phyloP scores from a whole-genome alignment of 331 rosid species.

The Rosa hybrid region DNA sequence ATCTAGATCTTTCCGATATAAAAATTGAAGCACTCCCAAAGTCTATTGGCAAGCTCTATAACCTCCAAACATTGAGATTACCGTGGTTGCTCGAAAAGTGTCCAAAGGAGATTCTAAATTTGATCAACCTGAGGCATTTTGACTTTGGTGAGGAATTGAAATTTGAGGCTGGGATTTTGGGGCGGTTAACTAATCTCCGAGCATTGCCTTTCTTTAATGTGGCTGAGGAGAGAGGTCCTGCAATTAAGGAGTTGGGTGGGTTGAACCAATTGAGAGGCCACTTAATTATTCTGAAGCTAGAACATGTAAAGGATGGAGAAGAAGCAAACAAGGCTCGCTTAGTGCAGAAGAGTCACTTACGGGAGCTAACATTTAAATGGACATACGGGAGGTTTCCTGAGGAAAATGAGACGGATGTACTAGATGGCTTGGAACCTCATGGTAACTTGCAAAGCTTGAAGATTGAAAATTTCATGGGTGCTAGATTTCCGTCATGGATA shows the following conservation, averaged over 20 bases:
- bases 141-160: not conserved
- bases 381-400: no score
- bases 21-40: not conserved
- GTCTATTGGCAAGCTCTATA: conserved; percentile 6
- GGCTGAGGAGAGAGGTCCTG: not conserved
- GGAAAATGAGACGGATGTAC: not conserved
- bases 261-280: not conserved
- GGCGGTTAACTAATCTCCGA: not conserved
- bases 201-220: not conserved
- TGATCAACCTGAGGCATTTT: not conserved
- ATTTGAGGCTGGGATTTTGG: not conserved
- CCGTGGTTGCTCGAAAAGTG: fast-evolving
- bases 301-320: not conserved
- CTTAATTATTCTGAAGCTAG: not conserved
- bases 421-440: not conserved
- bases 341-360: not conserved
- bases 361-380: not conserved
- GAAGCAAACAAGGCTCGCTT: not conserved
- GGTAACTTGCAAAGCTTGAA: not conserved
- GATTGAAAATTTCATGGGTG: not conserved
- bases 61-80: conserved; percentile 1
- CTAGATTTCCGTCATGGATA: not conserved
- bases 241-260: not conserved
- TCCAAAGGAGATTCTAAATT: not conserved
- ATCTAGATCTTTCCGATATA: not conserved